Evolutionary conservation across 495 filamentous ascomycete genomes (phyloP).

Genomic region (Aspergillus cristatus): DNA sequence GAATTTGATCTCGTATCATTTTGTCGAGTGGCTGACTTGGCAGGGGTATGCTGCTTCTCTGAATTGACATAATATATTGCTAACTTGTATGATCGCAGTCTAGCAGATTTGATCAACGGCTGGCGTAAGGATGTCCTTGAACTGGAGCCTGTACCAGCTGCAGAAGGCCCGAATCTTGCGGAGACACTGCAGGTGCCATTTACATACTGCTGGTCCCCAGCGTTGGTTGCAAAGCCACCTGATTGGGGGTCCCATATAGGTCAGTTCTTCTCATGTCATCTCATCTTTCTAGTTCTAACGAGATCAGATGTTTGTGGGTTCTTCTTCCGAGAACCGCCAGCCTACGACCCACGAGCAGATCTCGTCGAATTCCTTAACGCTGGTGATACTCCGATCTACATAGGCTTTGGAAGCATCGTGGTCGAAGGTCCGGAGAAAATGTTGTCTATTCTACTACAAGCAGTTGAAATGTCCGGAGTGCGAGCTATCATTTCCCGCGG

Average conservation of each 20-base stretch:
- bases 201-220: constrained; percentile 58
- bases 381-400: constrained; percentile 51
- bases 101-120: constrained; percentile 52
- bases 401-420: constrained; percentile 62
- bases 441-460: constrained; percentile 45
- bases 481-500: constrained; percentile 55
- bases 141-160: constrained; percentile 38
- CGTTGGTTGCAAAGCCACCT: constrained; percentile 51
- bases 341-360: constrained; percentile 42
- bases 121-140: constrained; percentile 46
- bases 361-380: constrained; percentile 42
- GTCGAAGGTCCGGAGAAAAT: constrained; percentile 49
- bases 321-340: constrained; percentile 45
- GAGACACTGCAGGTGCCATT: constrained; percentile 46
- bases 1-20: constrained; percentile 50
- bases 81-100: constrained; percentile 21
- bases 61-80: background rate
- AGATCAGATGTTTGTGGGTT: constrained; percentile 50
- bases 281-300: background rate
- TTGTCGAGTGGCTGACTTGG: constrained; percentile 62
- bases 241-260: constrained; percentile 54
- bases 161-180: constrained; percentile 24
- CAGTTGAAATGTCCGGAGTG: constrained; percentile 38
- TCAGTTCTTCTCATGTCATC: constrained; percentile 26
- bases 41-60: constrained; percentile 44